A percentile compares a stretch with the other conserved stretches of the same genome.
Conservation (phyloP, 495 filamentous ascomycete genomes). For the Pseudoneurospora amorphoporcata region DNA sequence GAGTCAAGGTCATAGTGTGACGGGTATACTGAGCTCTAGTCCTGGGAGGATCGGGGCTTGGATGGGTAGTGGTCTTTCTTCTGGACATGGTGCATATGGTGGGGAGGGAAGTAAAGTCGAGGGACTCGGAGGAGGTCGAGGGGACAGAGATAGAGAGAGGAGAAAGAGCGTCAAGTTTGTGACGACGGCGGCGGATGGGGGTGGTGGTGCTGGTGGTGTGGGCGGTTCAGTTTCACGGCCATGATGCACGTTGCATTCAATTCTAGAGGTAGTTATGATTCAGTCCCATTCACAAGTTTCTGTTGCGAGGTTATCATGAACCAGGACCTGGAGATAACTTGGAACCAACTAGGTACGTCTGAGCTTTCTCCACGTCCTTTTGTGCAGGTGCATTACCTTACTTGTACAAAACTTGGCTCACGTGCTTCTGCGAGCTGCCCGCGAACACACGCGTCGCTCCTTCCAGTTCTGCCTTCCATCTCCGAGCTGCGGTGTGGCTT, state of each 20-base stretch:
- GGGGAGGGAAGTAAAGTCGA: conserved; percentile 15
- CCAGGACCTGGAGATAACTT: not conserved
- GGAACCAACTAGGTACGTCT: not conserved
- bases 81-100: not conserved
- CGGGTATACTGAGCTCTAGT: conserved; percentile 34
- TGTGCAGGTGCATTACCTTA: not conserved
- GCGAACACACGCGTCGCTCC: not conserved
- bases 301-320: not conserved
- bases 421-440: not conserved
- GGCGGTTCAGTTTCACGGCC: not conserved
- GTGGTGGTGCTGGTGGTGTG: not conserved
- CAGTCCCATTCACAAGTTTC: not conserved
- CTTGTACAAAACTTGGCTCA: not conserved
- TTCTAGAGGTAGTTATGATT: not conserved
- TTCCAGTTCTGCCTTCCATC: not conserved
- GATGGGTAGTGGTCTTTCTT: not conserved
- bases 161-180: conserved; percentile 48
- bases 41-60: conserved; percentile 22
- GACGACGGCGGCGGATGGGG: conserved; percentile 14
- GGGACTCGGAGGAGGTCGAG: conserved; percentile 10
- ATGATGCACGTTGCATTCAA: not conserved
- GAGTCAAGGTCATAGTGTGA: not conserved
- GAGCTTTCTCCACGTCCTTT: not conserved
- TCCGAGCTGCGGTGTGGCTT: not conserved
- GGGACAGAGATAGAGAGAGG: conserved; percentile 31